A percentile compares a stretch with the other conserved stretches of the same genome.
Evolutionary conservation across 768 basidiomycete species (phyloP).

Genomic region (Tulasnella sp.): DNA sequence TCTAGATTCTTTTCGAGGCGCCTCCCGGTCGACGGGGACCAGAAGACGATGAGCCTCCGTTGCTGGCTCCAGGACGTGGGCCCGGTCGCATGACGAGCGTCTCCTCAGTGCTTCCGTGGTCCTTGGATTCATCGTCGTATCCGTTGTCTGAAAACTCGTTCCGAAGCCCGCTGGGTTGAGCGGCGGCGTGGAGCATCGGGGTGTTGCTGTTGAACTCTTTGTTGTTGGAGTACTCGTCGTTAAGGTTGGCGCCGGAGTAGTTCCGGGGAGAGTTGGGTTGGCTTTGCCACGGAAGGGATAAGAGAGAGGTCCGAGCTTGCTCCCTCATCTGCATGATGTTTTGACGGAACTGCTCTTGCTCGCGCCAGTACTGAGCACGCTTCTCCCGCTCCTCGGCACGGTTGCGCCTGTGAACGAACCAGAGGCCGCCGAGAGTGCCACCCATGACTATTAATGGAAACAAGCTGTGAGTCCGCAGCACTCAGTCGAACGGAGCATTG

Average conservation of each 20-base stretch:
- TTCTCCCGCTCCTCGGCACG: conserved; percentile 70
- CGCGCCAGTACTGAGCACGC: conserved; percentile 80
- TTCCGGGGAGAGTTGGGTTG: not conserved
- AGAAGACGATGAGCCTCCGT: not conserved
- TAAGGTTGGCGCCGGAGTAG: conserved; percentile 24
- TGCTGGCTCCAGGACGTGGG: not conserved
- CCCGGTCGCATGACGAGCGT: conserved; percentile 12
- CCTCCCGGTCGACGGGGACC: not conserved
- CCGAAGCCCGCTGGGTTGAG: conserved; percentile 41
- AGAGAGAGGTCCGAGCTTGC: conserved; percentile 53
- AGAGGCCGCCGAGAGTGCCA: conserved; percentile 56
- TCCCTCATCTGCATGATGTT: conserved; percentile 72
- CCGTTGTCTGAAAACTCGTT: conserved; percentile 41
- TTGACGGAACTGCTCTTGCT: conserved; percentile 73
- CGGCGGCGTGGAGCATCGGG: conserved; percentile 34
- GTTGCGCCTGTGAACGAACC: conserved; percentile 56
- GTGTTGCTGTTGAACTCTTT: conserved; percentile 39
- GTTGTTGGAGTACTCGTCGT: conserved; percentile 34
- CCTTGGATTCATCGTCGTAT: conserved; percentile 14
- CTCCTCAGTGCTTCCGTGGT: conserved; percentile 13
- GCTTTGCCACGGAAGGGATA: conserved; percentile 34
- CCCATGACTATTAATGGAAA: conserved; percentile 48
- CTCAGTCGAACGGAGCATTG: not conserved
- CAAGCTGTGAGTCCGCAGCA: not conserved
- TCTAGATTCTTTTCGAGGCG: not conserved